Evolutionary conservation across 306 rosid genomes (phyloP), one percentile per base, ranked within the genome.

Genomic region (Neltuma alba): DNA sequence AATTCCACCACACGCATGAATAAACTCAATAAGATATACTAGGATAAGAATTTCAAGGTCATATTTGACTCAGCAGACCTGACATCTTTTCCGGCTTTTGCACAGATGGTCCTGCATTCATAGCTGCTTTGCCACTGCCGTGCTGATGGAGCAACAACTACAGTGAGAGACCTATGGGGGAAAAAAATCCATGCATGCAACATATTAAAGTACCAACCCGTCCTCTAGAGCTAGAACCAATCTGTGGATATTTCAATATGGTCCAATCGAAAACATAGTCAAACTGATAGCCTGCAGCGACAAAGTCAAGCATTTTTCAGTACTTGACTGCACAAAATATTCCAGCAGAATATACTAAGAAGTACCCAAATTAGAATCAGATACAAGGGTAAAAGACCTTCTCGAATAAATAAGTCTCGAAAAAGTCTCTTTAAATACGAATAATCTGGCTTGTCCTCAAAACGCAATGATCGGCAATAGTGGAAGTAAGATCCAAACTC

Each of bases 381-480:
- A 66, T 41, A 25, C 72, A 37, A 50, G 36, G 52, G 65, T 64
- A 20, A 74, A 55, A 37, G 61, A 88, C 99, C 99, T 96, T 93
- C 98, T 81, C 98, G 89, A 80, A 93, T 93, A 84, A 96, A 96
- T 52, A 96, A 87, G 82, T 96, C 99, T 42, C 99, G 91, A 70
- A 93, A 96, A 68, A 96, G 99, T 79, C 98, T 93, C 89, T 92
- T 96, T 50, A 96, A 86, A 86, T 96, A 93, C 52, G 99, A 96
- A 86, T 93, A 96, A 82, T 96, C 98, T 52, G 99, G 99, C 82
- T 96, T 96, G 91, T 96, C 99, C 68, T 96, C 99, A 76, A 96
- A 96, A 77, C 97, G 90, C 90, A 96, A 80, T 7, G 99, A 82
- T 45, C 97, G 97, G 76, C 99, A 93, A 85, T 93, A 96, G 82